Evolutionary conservation across 1,139 yeast genomes (phyloP), one percentile per base, ranked within the genome.

Genomic region (Taphrina pruni): DNA sequence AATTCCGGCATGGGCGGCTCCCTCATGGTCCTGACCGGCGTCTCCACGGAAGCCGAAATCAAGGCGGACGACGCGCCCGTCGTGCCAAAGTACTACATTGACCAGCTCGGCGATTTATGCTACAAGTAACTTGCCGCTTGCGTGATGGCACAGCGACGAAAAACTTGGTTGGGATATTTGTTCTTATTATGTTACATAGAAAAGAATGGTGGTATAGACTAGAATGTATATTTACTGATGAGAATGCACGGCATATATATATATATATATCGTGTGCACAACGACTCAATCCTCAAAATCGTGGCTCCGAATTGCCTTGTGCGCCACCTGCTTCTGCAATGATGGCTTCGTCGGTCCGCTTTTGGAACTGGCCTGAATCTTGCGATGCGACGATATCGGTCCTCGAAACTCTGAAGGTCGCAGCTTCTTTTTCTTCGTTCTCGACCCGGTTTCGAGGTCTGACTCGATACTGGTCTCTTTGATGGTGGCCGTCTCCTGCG

Each of bases 1-100:
- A 88, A 87, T 71, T 97, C 97, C 64, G 95, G 95, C 0, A 83
- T 95, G 64, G 86, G 83, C 72, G 86, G 85, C 20, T 93, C 98
- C 0, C 79, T 95, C 71, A 82, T 94, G 75, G 98, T 94, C 3
- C 83, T 94, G 70, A 89, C 96, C 0, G 99, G 99, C 71, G 92
- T 94, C 71, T 97, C 92, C 76, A 86, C 87, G 1, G 95, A 88
- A 75, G 84, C 83, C 46, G 82, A 83, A 52, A 87, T 88, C 1
- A 73, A 81, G 69, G 82, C 81, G 12, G 79, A 78, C 12, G 77
- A 79, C 6, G 82, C 83, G 14, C 77, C 80, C 50, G 82, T 82
- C 65, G 78, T 79, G 70, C 97, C 97, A 7, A 85, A 88, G 26
- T 90, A 81, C 76, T 89, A 85, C 75, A 89, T 93, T 55, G 83